phyloP scores from a whole-genome alignment of 192 early-diverging fungal genomes.

The Gryganskiella cystojenkinii region DNA sequence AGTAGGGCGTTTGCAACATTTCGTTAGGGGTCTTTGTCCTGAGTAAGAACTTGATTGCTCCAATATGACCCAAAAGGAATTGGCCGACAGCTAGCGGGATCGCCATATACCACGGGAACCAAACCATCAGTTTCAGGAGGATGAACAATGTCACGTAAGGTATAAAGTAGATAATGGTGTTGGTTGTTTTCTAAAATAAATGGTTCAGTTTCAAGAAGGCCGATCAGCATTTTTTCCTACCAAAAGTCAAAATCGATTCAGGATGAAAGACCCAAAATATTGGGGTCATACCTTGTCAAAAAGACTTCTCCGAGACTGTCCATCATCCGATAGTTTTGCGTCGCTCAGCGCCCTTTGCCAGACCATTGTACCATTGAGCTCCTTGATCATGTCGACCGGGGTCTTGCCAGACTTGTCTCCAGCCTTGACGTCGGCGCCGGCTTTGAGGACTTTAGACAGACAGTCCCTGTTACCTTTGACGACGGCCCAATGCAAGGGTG shows the following conservation, averaged over 20 bases:
- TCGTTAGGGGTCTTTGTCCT: slow-evolving; percentile 57
- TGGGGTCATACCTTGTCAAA: slow-evolving; percentile 55
- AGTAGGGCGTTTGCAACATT: slow-evolving; percentile 83
- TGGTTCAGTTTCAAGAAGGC: no score
- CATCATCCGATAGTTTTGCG: slow-evolving; percentile 37
- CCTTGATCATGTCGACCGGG: slow-evolving; percentile 83
- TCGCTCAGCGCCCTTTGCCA: slow-evolving; percentile 66
- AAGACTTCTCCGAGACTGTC: slow-evolving; percentile 27
- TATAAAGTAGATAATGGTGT: slow-evolving; percentile 74
- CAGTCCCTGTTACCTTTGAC: slow-evolving; percentile 65
- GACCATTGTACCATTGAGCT: slow-evolving; percentile 55
- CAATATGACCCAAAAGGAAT: slow-evolving; percentile 65
- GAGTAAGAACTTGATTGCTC: slow-evolving; percentile 70
- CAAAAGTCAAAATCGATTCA: no score
- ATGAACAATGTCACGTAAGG: slow-evolving; percentile 76
- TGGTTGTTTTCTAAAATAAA: slow-evolving; percentile 59
- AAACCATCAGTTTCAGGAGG: slow-evolving; percentile 63
- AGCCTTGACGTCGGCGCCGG: slow-evolving; percentile 72
- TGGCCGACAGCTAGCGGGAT: slow-evolving; percentile 67
- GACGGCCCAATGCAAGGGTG: slow-evolving; percentile 93
- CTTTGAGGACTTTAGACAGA: slow-evolving; percentile 76
- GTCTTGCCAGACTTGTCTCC: slow-evolving; percentile 84
- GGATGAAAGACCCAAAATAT: no score
- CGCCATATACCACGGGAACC: slow-evolving; percentile 83
- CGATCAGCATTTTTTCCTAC: no score